Base-by-base conservation (phyloP, 305 asterid species). In the Withania somnifera region DNA sequence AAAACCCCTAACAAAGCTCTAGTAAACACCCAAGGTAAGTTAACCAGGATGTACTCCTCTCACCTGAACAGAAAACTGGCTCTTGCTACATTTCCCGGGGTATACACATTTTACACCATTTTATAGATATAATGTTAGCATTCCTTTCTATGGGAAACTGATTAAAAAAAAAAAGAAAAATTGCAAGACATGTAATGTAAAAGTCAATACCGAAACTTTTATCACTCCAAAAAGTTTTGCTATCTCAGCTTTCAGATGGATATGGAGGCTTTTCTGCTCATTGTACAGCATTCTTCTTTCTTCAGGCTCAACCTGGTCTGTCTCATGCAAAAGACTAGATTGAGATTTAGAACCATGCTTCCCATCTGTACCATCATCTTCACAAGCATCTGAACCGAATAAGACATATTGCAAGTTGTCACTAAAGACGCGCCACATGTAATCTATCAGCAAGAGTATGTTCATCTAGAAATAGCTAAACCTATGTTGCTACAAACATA, bases 121-220 rank as follows among this genome's bases (percentile, higher is more conserved):
- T 67, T 67, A n/a, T 61, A 50, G 58, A 53, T 53, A 57, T 56
- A 77, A 61, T 66, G 56, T 6, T 47, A 15, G 60, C 79, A 26
- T 73, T 26, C 36, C 79, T 60, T 73, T 73, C 17, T 8, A 50
- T 5, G 8, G 40, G 34, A 7, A 47, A 24, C 22, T 24, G 17
- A 73, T n/a, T n/a, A n/a, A n/a, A n/a, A n/a, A n/a, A n/a, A n/a
- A 11, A 71, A 45, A 30, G 32, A 6, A 61, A 17, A 69, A 85
- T 11, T 77, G 54, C 42, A 54, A 28, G 45, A 51, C 58, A 75
- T 77, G 79, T 20, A 77, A 83, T 57, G 28, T 19, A 58, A 40
- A 81, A 86, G 86, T 68, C 42, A 50, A 82, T 94, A 96, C 99
- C 93, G 97, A 73, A 84, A 94, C 88, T 79, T 89, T 86, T 77